phyloP scores from a whole-genome alignment of 2,329 filamentous ascomycete genomes.

The Ophiostoma sp. region DNA sequence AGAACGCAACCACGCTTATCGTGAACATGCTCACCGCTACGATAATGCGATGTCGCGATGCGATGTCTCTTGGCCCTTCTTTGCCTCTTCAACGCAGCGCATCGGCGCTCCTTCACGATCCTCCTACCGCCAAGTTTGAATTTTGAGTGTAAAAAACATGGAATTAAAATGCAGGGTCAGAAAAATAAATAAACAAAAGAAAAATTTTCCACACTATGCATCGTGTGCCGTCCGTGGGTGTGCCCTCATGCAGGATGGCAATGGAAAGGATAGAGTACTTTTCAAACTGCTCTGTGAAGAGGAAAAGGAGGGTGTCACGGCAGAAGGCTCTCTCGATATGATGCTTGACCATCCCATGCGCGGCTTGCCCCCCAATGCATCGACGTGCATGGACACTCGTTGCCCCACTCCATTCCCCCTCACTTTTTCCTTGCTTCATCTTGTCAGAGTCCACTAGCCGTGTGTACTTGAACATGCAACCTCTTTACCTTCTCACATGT shows the following conservation, averaged over 20 bases:
- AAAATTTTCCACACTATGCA: not conserved
- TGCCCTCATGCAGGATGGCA: slow-evolving; percentile 4
- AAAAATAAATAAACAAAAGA: slow-evolving; percentile 1
- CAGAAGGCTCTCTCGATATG: not conserved
- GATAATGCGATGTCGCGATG: not conserved
- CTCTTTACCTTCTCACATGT: not conserved
- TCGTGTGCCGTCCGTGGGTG: not conserved
- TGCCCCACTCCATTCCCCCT: not conserved
- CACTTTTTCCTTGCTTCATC: not conserved
- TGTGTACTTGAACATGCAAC: not conserved
- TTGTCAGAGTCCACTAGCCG: not conserved
- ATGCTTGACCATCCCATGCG: not conserved
- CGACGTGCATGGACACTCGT: slow-evolving; percentile 1
- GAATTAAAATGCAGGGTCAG: not conserved
- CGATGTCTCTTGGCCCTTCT: not conserved
- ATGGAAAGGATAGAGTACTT: not conserved
- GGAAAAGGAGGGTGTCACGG: not conserved
- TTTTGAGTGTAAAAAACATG: not conserved
- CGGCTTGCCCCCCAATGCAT: slow-evolving; percentile 11
- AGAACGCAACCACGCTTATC: not conserved
- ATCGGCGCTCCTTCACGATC: slow-evolving; percentile 3
- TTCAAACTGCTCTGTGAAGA: not conserved
- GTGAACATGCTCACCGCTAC: slow-evolving; percentile 4
- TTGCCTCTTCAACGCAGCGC: not conserved
- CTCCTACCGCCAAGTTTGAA: not conserved